These are phyloP conservation scores for Backusella macrospora DNA, from an alignment of 192 early-diverging fungal genomes.

Conservation along the genomic window DNA sequence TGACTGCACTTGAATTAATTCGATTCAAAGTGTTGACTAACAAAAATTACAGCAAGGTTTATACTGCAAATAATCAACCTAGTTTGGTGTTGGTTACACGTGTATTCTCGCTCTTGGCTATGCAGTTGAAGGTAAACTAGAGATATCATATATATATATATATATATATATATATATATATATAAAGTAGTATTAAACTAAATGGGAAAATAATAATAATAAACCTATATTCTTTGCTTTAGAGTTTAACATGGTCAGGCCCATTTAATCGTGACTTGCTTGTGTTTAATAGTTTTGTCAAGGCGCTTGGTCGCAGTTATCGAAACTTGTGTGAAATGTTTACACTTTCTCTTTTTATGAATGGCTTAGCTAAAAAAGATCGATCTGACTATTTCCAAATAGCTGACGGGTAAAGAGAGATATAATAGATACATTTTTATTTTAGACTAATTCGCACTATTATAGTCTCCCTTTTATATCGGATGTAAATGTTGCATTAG, in stretches of 20 bases:
- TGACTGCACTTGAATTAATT: constrained; percentile 57
- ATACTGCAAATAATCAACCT: constrained; percentile 21
- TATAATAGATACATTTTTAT: neutral
- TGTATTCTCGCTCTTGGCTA: constrained; percentile 53
- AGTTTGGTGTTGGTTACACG: constrained; percentile 55
- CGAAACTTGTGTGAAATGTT: constrained; percentile 64
- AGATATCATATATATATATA: too few species aligned
- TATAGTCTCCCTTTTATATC: constrained; percentile 52
- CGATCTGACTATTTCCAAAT: constrained; percentile 50
- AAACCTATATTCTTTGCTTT: neutral
- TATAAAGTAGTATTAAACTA: neutral
- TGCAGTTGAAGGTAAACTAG: constrained; percentile 53
- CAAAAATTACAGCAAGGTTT: constrained; percentile 49
- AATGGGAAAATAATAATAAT: too few species aligned
- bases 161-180: too few species aligned
- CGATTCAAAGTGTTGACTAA: constrained; percentile 50
- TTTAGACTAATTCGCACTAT: neutral
- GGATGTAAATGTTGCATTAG: constrained; percentile 57
- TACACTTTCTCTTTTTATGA: constrained; percentile 56
- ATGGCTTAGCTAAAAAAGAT: constrained; percentile 51
- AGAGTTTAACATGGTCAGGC: constrained; percentile 58
- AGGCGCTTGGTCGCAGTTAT: constrained; percentile 58
- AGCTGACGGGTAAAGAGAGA: constrained; percentile 37
- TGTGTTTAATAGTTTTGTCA: constrained; percentile 74
- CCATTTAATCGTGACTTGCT: constrained; percentile 71